phyloP scores from a whole-genome alignment of 305 asterid genomes.

The Withania somnifera region DNA sequence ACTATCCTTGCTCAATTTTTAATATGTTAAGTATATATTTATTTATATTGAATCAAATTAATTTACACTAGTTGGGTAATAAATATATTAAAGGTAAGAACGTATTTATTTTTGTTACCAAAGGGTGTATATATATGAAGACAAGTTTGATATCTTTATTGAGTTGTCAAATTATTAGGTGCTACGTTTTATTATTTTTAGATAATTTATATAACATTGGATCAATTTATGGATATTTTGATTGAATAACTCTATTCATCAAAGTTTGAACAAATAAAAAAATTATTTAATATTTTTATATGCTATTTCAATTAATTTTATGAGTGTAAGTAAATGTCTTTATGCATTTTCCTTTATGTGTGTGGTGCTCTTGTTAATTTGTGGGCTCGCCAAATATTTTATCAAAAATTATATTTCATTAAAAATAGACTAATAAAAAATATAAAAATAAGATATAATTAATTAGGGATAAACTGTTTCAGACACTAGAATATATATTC shows the following conservation, averaged over 20 bases:
- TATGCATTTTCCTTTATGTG: neutral
- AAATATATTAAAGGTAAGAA: neutral
- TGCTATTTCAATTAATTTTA: neutral
- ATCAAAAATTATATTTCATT: too few species aligned
- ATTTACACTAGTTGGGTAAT: neutral
- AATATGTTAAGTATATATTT: neutral
- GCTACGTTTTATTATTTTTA: too few species aligned
- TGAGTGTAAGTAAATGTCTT: neutral
- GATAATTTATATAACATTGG: too few species aligned
- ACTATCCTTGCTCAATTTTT: neutral
- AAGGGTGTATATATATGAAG: neutral
- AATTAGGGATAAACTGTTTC: neutral
- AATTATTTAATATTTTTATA: neutral
- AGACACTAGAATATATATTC: neutral
- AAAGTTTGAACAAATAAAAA: rapidly evolving
- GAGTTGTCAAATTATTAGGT: rapidly evolving
- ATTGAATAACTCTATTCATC: neutral
- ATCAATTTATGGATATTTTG: too few species aligned
- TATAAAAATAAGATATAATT: neutral
- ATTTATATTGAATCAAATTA: neutral
- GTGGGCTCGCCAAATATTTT: neutral
- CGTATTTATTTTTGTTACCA: neutral
- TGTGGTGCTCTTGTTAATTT: neutral
- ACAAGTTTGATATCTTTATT: neutral
- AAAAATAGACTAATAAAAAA: too few species aligned